Evolutionary conservation across 1,139 yeast genomes (phyloP).

Genomic region (Diutina catenulata): DNA sequence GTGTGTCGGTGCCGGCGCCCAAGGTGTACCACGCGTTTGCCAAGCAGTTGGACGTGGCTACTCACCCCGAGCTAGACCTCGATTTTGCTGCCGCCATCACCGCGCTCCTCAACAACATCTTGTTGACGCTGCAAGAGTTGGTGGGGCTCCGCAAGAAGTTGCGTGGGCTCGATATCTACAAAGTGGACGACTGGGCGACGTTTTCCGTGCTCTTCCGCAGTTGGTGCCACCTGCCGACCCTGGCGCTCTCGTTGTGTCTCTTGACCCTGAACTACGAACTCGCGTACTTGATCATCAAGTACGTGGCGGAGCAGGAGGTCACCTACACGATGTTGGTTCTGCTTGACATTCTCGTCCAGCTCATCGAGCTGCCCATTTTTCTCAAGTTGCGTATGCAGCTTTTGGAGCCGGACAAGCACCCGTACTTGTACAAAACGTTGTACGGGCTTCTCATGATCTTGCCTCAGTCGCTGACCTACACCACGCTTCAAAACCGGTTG

Average conservation of each 20-base stretch:
- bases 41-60: constrained; percentile 48
- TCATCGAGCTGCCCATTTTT: constrained; percentile 75
- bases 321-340: constrained; percentile 64
- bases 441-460: constrained; percentile 89
- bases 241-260: constrained; percentile 76
- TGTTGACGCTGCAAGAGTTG: constrained; percentile 83
- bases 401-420: constrained; percentile 75
- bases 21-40: constrained; percentile 75
- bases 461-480: constrained; percentile 93
- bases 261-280: constrained; percentile 84
- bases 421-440: constrained; percentile 73
- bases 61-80: constrained; percentile 46
- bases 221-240: constrained; percentile 90
- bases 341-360: constrained; percentile 68
- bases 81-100: constrained; percentile 74
- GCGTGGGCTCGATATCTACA: constrained; percentile 32
- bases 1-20: constrained; percentile 73
- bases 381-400: constrained; percentile 78
- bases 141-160: constrained; percentile 57
- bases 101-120: constrained; percentile 76
- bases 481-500: constrained; percentile 59
- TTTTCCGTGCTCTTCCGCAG: constrained; percentile 74
- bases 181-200: constrained; percentile 53
- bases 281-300: constrained; percentile 70
- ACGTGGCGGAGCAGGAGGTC: constrained; percentile 64